Evolutionary conservation across 148 eudicot species (phyloP).

Genomic region (Diospyros lotus): DNA sequence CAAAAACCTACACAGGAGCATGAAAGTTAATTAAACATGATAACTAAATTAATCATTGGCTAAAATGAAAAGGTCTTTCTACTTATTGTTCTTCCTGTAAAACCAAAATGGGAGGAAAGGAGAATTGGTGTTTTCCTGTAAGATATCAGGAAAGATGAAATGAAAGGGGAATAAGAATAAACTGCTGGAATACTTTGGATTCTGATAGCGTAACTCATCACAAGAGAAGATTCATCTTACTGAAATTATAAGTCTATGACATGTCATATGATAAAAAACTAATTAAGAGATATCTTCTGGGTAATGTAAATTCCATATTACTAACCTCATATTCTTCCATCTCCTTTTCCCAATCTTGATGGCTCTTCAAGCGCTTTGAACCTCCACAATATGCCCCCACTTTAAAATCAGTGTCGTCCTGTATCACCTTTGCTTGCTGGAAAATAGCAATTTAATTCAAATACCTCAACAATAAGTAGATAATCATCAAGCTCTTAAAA

Average conservation of each 20-base stretch:
- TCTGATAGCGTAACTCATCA: neutral
- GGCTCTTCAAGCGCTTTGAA: slow-evolving; percentile 46
- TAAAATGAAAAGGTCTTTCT: neutral
- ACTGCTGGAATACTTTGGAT: neutral
- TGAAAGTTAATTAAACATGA: neutral
- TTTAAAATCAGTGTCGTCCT: slow-evolving; percentile 54
- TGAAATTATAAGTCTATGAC: neutral
- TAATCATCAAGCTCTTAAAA: neutral
- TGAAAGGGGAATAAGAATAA: neutral
- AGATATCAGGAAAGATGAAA: neutral
- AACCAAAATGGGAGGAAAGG: neutral
- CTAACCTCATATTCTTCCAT: slow-evolving; percentile 70
- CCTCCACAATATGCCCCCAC: slow-evolving; percentile 70
- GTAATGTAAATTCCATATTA: neutral
- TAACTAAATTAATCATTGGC: neutral
- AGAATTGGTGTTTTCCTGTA: neutral
- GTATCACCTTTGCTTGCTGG: slow-evolving; percentile 82
- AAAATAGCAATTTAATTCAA: slow-evolving; percentile 13
- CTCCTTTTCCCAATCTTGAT: slow-evolving; percentile 68
- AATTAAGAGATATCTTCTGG: neutral
- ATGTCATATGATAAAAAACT: neutral
- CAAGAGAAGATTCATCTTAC: neutral
- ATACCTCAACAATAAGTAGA: neutral
- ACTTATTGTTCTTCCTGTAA: neutral
- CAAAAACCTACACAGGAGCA: slow-evolving; percentile 60